A percentile compares a stretch with the other conserved stretches of the same genome.
phyloP scores from a whole-genome alignment of 225 moss, liverwort and hornwort genomes.

The Straminergon stramineum region DNA sequence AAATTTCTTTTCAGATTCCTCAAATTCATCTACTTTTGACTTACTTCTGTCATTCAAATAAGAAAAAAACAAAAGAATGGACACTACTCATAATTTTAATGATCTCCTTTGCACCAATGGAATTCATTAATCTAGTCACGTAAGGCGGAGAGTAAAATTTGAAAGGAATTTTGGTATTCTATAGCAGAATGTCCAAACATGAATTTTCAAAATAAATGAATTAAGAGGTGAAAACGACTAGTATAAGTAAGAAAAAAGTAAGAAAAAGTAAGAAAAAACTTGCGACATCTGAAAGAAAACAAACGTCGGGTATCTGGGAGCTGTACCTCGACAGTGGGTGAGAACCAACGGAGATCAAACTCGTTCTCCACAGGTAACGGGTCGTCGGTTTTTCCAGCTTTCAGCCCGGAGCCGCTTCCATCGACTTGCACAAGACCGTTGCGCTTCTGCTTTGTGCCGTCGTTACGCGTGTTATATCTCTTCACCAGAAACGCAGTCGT shows the following conservation, averaged over 20 bases:
- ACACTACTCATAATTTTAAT: neutral
- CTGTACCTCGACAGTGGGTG: constrained; percentile 66
- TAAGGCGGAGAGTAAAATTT: neutral
- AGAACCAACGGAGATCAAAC: constrained; percentile 94
- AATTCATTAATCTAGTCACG: neutral
- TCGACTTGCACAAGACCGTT: constrained; percentile 33
- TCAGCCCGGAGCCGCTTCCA: constrained; percentile 28
- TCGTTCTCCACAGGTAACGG: constrained; percentile 45
- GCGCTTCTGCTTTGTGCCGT: constrained; percentile 8
- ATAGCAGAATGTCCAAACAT: neutral
- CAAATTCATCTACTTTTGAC: neutral
- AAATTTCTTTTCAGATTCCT: too few species aligned
- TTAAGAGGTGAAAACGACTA: neutral
- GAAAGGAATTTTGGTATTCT: neutral
- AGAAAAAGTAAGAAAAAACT: too few species aligned
- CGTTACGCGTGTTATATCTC: constrained; percentile 41
- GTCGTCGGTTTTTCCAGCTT: constrained; percentile 16
- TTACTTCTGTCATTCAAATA: neutral
- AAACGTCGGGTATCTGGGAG: neutral
- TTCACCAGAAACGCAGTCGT: constrained; percentile 93
- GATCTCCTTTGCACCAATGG: neutral
- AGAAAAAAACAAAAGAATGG: neutral
- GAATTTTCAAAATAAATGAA: neutral
- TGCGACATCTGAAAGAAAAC: neutral
- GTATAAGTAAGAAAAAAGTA: neutral